Conservation (phyloP, 192 early-diverging fungal species). For the Backusella westeae region DNA sequence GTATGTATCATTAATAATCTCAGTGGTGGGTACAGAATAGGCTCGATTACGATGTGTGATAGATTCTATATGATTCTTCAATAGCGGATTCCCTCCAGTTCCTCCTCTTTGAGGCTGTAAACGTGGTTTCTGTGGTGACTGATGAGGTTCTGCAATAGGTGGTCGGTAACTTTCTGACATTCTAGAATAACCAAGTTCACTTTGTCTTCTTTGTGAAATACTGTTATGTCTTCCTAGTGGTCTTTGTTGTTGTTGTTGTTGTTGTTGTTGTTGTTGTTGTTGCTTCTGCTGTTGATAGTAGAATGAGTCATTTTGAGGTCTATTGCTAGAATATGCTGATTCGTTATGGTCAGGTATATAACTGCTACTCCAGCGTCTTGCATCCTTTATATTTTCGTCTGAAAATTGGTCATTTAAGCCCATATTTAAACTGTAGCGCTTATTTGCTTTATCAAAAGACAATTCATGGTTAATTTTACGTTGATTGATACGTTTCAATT, state of each 20-base stretch:
- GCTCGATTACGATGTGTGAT: neutral
- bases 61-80: neutral
- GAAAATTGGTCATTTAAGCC: neutral
- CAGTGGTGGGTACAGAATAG: neutral
- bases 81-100: neutral
- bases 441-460: neutral
- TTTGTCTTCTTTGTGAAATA: neutral
- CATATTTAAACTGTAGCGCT: neutral
- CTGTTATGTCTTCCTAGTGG: neutral
- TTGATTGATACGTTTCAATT: neutral
- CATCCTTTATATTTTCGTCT: neutral
- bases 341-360: neutral
- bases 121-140: neutral
- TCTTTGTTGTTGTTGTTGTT: neutral
- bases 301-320: neutral
- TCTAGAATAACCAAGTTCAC: neutral
- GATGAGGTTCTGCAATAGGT: neutral
- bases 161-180: neutral
- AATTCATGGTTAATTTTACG: neutral
- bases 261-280: neutral
- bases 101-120: neutral
- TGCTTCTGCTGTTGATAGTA: neutral
- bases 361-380: neutral
- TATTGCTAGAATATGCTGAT: neutral
- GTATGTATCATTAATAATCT: neutral